A percentile compares a stretch with the other conserved stretches of the same genome.
Evolutionary conservation across 495 filamentous ascomycete genomes (phyloP).

Genomic region (Aspergillus wentii): DNA sequence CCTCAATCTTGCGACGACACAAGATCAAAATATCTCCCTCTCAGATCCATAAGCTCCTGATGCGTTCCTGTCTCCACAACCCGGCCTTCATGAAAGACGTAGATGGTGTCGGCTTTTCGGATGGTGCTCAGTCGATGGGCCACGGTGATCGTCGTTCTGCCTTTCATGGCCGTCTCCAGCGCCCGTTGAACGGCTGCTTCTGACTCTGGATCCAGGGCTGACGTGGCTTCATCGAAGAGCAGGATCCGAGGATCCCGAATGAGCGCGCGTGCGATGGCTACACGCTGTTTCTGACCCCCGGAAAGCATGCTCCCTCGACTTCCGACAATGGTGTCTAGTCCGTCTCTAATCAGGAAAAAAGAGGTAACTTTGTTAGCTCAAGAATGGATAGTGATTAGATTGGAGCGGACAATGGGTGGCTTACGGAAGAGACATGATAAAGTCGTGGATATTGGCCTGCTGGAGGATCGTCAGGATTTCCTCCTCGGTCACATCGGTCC

Average conservation of each 20-base stretch:
- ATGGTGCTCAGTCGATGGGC: conserved; percentile 77
- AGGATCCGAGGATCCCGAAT: conserved; percentile 65
- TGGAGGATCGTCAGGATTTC: conserved; percentile 68
- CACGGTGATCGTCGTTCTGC: conserved; percentile 73
- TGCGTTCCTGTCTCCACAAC: conserved; percentile 73
- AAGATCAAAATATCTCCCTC: conserved; percentile 69
- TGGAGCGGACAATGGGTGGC: conserved; percentile 2
- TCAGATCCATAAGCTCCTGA: conserved; percentile 55
- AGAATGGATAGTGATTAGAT: conserved; percentile 15
- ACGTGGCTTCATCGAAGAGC: conserved; percentile 79
- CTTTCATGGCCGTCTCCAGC: conserved; percentile 66
- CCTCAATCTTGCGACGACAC: conserved; percentile 75
- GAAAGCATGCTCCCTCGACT: conserved; percentile 73
- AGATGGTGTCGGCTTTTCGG: conserved; percentile 78
- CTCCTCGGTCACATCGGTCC: conserved; percentile 57
- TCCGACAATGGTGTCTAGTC: conserved; percentile 70
- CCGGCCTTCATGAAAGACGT: conserved; percentile 70
- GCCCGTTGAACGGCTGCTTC: conserved; percentile 81
- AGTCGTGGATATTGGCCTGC: conserved; percentile 89
- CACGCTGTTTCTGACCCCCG: conserved; percentile 80
- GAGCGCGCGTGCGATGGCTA: conserved; percentile 73
- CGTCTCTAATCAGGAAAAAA: too few relatives aligned
- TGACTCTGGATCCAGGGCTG: conserved; percentile 72
- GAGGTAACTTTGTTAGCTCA: too few relatives aligned
- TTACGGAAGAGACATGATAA: conserved; percentile 65